phyloP scores from a whole-genome alignment of 2,329 filamentous ascomycete species.

The Botrytis byssoidea region DNA sequence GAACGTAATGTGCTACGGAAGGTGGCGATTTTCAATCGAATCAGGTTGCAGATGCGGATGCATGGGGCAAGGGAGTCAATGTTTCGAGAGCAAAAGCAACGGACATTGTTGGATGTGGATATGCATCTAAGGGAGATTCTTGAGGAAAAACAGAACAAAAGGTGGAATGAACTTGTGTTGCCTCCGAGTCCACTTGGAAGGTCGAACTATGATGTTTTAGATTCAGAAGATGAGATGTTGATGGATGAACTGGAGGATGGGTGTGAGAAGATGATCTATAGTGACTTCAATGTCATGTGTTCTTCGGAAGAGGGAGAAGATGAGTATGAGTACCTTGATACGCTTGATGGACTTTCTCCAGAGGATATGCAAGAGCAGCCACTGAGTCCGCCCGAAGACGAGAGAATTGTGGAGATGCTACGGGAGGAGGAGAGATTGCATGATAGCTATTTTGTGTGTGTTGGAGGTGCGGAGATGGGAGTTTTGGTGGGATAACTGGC shows the following conservation, averaged over 20 bases:
- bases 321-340: constrained; percentile 39
- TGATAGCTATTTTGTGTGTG: constrained; percentile 33
- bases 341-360: constrained; percentile 37
- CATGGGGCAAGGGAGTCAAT: constrained; percentile 34
- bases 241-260: constrained; percentile 8
- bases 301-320: constrained; percentile 31
- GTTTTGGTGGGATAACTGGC: neutral
- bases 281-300: constrained; percentile 40
- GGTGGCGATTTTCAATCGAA: constrained; percentile 63
- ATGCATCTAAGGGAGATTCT: constrained; percentile 32
- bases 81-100: constrained; percentile 26
- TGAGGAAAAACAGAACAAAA: constrained; percentile 33
- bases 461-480: constrained; percentile 35
- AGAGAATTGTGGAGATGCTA: constrained; percentile 36
- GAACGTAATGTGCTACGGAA: constrained; percentile 48
- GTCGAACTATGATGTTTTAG: constrained; percentile 40
- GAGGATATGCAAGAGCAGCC: constrained; percentile 34
- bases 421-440: constrained; percentile 33
- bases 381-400: constrained; percentile 32
- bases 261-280: constrained; percentile 33
- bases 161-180: constrained; percentile 32
- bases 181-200: constrained; percentile 39
- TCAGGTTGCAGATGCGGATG: constrained; percentile 50
- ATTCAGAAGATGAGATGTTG: constrained; percentile 36
- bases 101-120: neutral